A percentile compares a stretch with the other conserved stretches of the same genome.
These are phyloP conservation scores for Pholiota adiposa DNA, from an alignment of 1,284 basidiomycete species.

Conservation along the genomic window DNA sequence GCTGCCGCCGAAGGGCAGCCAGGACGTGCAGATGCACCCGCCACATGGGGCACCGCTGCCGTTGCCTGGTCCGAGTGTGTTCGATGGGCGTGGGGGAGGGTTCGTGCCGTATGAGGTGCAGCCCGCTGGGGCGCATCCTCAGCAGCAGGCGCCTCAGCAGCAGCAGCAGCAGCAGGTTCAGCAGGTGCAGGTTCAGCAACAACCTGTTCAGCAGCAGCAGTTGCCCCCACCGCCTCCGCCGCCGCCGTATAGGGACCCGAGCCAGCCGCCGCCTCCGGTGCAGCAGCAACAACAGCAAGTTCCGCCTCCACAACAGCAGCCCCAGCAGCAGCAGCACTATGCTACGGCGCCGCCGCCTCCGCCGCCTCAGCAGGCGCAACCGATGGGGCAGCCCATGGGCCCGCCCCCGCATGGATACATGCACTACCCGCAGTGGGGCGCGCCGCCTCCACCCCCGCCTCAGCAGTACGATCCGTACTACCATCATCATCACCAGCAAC, in stretches of 20 bases:
- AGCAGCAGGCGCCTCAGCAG: conserved; percentile 18
- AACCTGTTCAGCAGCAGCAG: conserved; percentile 23
- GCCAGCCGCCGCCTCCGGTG: conserved; percentile 21
- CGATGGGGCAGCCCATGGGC: conserved; percentile 10
- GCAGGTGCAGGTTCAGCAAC: conserved; percentile 24
- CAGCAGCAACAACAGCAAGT: too few relatives aligned
- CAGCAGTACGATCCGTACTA: conserved; percentile 36
- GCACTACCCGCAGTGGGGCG: conserved; percentile 31
- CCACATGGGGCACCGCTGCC: conserved; percentile 12
- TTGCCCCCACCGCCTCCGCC: conserved; percentile 15
- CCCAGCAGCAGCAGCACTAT: conserved; percentile 17
- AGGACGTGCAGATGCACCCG: conserved; percentile 17
- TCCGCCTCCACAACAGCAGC: too few relatives aligned
- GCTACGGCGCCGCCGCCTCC: conserved; percentile 23
- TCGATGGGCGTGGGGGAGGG: conserved; percentile 35
- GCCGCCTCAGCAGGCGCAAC: conserved; percentile 11
- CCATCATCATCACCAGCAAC: conserved; percentile 32
- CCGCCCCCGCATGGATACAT: conserved; percentile 27
- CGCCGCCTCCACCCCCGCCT: conserved; percentile 30
- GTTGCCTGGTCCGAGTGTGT: conserved; percentile 32
- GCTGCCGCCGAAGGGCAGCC: conserved; percentile 24
- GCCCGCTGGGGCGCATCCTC: conserved; percentile 15
- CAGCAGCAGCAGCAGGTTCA: conserved; percentile 26
- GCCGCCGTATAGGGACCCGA: conserved; percentile 9
- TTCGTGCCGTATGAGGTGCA: conserved; percentile 28